Conservation (phyloP, 1,284 basidiomycete species). For the Puccinia coronata region DNA sequence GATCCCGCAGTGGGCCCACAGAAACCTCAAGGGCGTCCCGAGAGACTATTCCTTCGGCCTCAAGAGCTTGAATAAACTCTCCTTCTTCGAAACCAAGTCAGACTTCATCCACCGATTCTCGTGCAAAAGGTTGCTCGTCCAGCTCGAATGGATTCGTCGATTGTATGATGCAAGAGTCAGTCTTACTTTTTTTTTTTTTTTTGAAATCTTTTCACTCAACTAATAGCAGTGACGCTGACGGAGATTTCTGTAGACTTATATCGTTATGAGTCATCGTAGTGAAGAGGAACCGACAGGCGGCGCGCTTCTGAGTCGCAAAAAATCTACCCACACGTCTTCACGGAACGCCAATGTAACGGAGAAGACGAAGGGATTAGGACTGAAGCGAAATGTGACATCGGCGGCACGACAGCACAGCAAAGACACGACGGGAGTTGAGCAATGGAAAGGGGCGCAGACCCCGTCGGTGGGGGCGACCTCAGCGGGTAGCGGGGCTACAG, state of each 20-base stretch:
- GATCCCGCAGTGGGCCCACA: slow-evolving; percentile 19
- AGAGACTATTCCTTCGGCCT: slow-evolving; percentile 42
- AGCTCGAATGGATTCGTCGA: slow-evolving; percentile 48
- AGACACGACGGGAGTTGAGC: not conserved
- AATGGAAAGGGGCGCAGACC: not conserved
- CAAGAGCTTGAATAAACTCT: no score
- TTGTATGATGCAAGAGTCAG: slow-evolving; percentile 49
- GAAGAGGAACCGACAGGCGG: not conserved
- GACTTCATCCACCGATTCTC: slow-evolving; percentile 46
- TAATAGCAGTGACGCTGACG: no score
- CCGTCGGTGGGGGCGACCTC: not conserved
- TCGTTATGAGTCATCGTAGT: slow-evolving; percentile 7
- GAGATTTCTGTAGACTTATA: not conserved
- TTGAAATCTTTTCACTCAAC: not conserved
- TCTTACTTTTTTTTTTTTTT: no score
- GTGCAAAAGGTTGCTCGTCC: slow-evolving; percentile 15
- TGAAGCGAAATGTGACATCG: not conserved
- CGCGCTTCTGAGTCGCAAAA: not conserved
- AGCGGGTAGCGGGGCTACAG: not conserved
- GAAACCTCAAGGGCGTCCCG: slow-evolving; percentile 24
- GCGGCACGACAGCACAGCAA: not conserved
- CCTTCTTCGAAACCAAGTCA: slow-evolving; percentile 49
- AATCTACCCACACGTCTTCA: not conserved
- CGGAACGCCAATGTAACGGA: not conserved
- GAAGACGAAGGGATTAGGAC: not conserved